Evolutionary conservation across 2,329 filamentous ascomycete genomes (phyloP).

Genomic region (Diaporthe longicolla): DNA sequence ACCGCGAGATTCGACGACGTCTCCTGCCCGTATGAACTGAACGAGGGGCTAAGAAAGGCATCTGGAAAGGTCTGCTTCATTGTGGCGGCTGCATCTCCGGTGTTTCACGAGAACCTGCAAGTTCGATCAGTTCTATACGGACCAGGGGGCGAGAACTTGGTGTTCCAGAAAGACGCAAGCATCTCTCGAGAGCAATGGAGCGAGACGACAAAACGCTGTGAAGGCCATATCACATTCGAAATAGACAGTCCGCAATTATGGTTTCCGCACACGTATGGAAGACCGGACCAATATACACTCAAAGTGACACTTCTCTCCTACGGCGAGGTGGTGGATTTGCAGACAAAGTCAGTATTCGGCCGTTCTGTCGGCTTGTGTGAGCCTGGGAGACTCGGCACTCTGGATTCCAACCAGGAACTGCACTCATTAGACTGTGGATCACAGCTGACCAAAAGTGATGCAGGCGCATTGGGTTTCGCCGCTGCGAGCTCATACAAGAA

Average conservation of each 20-base stretch:
- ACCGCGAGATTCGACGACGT: constrained; percentile 76
- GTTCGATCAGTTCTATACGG: neutral
- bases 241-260: neutral
- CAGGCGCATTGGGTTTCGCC: constrained; percentile 79
- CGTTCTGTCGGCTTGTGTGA: no score
- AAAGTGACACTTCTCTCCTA: neutral
- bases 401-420: no score
- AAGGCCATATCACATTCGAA: neutral
- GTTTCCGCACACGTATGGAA: constrained; percentile 14
- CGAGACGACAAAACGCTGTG: neutral
- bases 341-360: constrained; percentile 10
- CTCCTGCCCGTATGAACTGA: constrained; percentile 72
- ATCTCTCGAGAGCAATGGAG: neutral
- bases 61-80: constrained; percentile 59
- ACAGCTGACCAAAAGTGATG: constrained; percentile 65
- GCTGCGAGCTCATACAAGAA: constrained; percentile 71
- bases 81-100: neutral
- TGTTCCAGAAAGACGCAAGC: neutral
- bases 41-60: constrained; percentile 70
- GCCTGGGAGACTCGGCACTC: no score
- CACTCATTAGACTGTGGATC: constrained; percentile 53
- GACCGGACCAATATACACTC: neutral
- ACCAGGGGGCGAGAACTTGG: neutral
- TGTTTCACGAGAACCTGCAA: neutral
- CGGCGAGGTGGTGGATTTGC: constrained; percentile 6